Evolutionary conservation across 208 protist genomes (phyloP), one percentile per base, ranked within the genome.

Genomic region (Leishmania gerbilli): DNA sequence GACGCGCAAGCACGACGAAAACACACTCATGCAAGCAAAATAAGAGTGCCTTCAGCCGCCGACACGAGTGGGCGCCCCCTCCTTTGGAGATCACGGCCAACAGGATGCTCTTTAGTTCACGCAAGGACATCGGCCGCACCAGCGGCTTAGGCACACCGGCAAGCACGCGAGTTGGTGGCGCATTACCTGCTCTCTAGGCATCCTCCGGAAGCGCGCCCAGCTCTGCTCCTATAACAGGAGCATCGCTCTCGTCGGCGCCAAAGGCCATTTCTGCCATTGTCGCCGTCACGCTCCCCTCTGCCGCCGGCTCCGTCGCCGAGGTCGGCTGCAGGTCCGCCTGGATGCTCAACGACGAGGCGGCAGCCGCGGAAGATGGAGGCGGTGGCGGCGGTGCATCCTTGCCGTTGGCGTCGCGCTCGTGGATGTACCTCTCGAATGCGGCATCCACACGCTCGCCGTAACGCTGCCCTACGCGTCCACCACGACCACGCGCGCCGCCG

Each of bases 351-450:
- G 62, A 34, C 34, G 67, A 42, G 21, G 55, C 53, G 55, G 34
- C 81, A n/a, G 34, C 24, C 64, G 60, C 51, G 51, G 47, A 45
- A 24, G 55, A 60, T 49, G 77, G 56, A 27, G 53, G 71, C 21
- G 51, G 15, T 58, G 69, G 45, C 64, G 65, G n/a, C 19, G 74
- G 53, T 34, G 19, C 69, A 60, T 79, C 77, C 56, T 74, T 65
- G 21, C 24, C 31, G 37, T 27, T 74, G 19, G 72, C 75, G 45
- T 93, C 86, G 47, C 89, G 82, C n/a, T 93, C 90, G 11, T 72
- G 74, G 47, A 92, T 91, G 86, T 92, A 93, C 51, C 79, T 72
- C 72, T 93, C 88, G 64, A 93, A 91, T 27, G 84, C 87, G n/a
- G 56, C 64, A 34, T 88, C 90, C 24, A 95, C 84, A 49, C 79